Evolutionary conservation across 2,329 filamentous ascomycete genomes (phyloP), one percentile per base, ranked within the genome.

Genomic region (Metarhizium rileyi): DNA sequence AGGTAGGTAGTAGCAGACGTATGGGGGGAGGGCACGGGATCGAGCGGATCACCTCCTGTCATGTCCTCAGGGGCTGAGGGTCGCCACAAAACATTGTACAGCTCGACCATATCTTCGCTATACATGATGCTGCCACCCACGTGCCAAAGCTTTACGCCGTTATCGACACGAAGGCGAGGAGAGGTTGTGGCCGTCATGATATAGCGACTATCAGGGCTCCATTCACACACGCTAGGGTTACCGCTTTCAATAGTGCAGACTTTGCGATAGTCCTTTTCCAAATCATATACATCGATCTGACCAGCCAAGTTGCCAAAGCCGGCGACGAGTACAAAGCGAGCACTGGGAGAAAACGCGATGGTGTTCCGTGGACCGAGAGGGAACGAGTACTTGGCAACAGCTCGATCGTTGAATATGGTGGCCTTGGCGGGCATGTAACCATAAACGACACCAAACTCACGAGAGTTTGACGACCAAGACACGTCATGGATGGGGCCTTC

Each of bases 341-440:
- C 91, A 55, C 88, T 90, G 16, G 93, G 91, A 12, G 91, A 97
- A 71, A 96, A 98, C 47, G 84, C 77, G 63, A 97, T 93, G 47
- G 91, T 97, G 71, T 98, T 98, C 62, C 93, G 85, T 12, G 93
- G 93, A 3, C 76, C 85, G 48, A 96, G 77, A 47, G 89, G 81
- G 70, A 98, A 96, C 52, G 78, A 87, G 70, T 96, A 88, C 51
- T 85, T 86, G 20, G 86, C 76, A 52, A 90, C 79, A 54, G 87
- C 93, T 55, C 88, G 84, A 60, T 86, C 81, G 68, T 96, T 96
- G 80, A 97, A 98, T 58, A 98, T 93, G 58, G 91, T 96, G 3
- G 91, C 93, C 77, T 97, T 97, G 50, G 93, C 88, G n/a, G 93
- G 93, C 90, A 96, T 97, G 69, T 88, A 97, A 53, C 93, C 93